These are phyloP conservation scores for Cystoderma amianthinum DNA, from an alignment of 768 basidiomycete genomes.

Conservation along the genomic window DNA sequence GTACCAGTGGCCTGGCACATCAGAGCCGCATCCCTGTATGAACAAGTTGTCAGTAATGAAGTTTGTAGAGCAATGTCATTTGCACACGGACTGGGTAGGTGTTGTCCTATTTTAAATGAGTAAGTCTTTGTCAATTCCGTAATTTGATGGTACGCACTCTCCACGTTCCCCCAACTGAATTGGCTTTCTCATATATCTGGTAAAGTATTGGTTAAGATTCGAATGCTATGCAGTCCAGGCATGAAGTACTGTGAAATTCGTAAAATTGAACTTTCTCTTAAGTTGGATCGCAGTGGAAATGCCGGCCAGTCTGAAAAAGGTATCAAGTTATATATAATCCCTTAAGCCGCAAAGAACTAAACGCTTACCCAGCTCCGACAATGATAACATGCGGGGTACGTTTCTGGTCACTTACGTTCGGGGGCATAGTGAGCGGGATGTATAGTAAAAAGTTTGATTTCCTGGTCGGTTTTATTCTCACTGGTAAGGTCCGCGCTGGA, in stretches of 20 bases:
- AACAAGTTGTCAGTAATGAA: too few species aligned
- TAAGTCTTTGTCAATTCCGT: not conserved
- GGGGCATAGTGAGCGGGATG: too few species aligned
- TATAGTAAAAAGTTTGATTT: too few species aligned
- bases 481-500: too few species aligned
- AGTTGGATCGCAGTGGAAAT: slow-evolving; percentile 42
- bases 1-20: slow-evolving; percentile 49
- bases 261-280: slow-evolving; percentile 32
- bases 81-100: slow-evolving; percentile 37
- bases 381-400: slow-evolving; percentile 32
- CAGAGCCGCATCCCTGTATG: slow-evolving; percentile 46
- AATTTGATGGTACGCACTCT: slow-evolving; percentile 29
- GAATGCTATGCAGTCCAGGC: not conserved
- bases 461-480: too few species aligned
- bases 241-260: slow-evolving; percentile 37
- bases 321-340: not conserved
- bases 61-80: too few species aligned
- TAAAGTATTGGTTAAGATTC: not conserved
- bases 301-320: slow-evolving; percentile 30
- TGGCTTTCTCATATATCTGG: slow-evolving; percentile 46
- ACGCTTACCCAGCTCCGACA: slow-evolving; percentile 42
- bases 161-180: slow-evolving; percentile 48
- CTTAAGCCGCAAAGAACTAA: not conserved
- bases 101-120: slow-evolving; percentile 31
- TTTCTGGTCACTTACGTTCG: too few species aligned